A percentile compares a stretch with the other conserved stretches of the same genome.
These are phyloP conservation scores for Bacidia rubella DNA, from an alignment of 495 filamentous ascomycete genomes.

Conservation along the genomic window DNA sequence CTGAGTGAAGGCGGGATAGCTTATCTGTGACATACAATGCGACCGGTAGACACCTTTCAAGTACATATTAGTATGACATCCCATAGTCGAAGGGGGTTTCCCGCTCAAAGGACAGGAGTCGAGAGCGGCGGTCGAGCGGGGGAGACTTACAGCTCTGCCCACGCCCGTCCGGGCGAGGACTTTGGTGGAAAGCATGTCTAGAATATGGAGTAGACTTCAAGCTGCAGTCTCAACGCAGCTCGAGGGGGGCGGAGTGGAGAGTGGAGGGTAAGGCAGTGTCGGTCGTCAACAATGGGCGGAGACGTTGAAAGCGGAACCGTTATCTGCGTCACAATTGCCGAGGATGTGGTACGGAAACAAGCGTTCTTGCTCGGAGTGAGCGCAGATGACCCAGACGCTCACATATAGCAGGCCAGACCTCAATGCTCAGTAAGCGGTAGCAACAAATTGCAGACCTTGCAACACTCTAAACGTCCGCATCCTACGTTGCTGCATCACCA, in stretches of 20 bases:
- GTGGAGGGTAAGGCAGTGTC: not conserved
- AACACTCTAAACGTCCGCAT: no score
- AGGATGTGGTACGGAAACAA: not conserved
- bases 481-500: no score
- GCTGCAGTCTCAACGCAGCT: not conserved
- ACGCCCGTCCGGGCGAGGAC: conserved; percentile 40
- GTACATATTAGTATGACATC: conserved; percentile 2
- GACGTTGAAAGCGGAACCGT: not conserved
- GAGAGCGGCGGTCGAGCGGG: conserved; percentile 12
- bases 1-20: conserved; percentile 1
- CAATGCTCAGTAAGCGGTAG: no score
- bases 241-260: no score
- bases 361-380: not conserved
- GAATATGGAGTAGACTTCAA: not conserved
- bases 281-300: not conserved
- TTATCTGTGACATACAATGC: conserved; percentile 33
- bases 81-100: not conserved
- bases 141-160: conserved; percentile 39
- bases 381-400: not conserved
- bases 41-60: conserved; percentile 32
- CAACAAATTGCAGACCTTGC: no score
- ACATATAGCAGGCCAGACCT: not conserved
- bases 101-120: not conserved
- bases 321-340: not conserved
- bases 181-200: conserved; percentile 39